Evolutionary conservation across 2,329 filamentous ascomycete species (phyloP).

Genomic region (Harringtonia aguacate): DNA sequence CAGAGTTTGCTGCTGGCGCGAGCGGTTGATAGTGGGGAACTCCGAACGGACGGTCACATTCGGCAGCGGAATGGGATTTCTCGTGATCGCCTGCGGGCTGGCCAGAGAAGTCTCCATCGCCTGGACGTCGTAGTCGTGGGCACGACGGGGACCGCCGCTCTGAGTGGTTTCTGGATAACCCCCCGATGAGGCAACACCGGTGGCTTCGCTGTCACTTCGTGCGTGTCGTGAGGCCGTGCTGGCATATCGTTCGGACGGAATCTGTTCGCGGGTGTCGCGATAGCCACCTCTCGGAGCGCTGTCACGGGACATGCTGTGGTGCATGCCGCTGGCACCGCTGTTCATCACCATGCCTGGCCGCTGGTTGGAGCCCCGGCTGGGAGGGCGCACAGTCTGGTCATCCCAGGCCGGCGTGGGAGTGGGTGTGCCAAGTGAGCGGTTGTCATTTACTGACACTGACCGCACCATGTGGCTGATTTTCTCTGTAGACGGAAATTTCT

Average conservation of each 20-base stretch:
- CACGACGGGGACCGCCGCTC: constrained; percentile 53
- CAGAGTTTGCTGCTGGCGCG: constrained; percentile 85
- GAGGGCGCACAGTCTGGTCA: constrained; percentile 42
- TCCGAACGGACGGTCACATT: constrained; percentile 93
- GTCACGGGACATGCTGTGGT: constrained; percentile 22
- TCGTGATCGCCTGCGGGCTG: constrained; percentile 59
- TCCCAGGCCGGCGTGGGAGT: constrained; percentile 57
- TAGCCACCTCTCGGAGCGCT: constrained; percentile 24
- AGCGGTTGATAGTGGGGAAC: constrained; percentile 87
- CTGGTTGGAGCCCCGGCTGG: constrained; percentile 35
- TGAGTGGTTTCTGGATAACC: constrained; percentile 72
- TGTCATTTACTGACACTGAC: constrained; percentile 61
- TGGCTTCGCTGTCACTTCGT: constrained; percentile 70
- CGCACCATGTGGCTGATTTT: constrained; percentile 92
- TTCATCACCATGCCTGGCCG: constrained; percentile 14
- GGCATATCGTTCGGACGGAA: constrained; percentile 31
- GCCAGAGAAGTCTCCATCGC: constrained; percentile 83
- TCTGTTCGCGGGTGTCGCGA: constrained; percentile 33
- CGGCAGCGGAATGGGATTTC: constrained; percentile 83
- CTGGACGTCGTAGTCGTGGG: constrained; percentile 91
- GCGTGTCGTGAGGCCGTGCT: constrained; percentile 46
- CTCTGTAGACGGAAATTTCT: constrained; percentile 40
- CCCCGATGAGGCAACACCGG: constrained; percentile 61
- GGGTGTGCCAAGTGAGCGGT: constrained; percentile 38
- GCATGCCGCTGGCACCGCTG: constrained; percentile 22